Base-by-base conservation (phyloP, 2,329 filamentous ascomycete genomes). In the Lasiodiplodia gonubiensis region DNA sequence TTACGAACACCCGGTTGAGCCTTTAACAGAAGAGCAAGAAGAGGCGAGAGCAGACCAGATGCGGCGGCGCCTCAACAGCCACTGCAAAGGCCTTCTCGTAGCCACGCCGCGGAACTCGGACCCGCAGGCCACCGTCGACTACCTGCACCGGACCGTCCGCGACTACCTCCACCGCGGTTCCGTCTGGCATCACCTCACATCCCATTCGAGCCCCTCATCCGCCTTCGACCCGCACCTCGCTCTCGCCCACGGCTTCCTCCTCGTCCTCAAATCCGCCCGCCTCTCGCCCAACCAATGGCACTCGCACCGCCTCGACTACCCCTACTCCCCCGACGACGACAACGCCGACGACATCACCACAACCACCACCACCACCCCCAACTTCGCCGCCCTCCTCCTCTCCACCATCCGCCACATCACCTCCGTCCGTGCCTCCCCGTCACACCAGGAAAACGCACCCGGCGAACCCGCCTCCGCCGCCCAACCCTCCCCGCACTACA, bases 121-220 rank as follows among this genome's bases (percentile, higher is more conserved):
- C n/a, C 59, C 67, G 37, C 21, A 21, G 3, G 16, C 61, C 21
- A 61, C 37, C 46, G 64, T 67, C 33, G 21, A 49, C 27, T 39
- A 69, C 49, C 65, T 69, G 12, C 68, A 69, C 64, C 66, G 53
- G 6, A 68, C 68, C 18, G 66, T 68, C 27, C 67, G 64, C 42
- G 66, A 68, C 48, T 68, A 39, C 39, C 30, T 69, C 25, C 14
- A 68, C 55, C 33, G 39, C 11, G 46, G 33, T 16, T n/a, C n/a
- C 27, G 49, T 64, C 14, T 69, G 67, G 67, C n/a, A 21, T 10
- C 27, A 27, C 25, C 27, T 53, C 37, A 39, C 46, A 27, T 27
- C 61, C 10, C 10, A 30, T 3, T n/a, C 33, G 2, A 30, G 2
- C 27, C 30, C 27, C 18, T 5, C 33, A 6, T 27, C 27, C 64